Evolutionary conservation across 805 yeast genomes (phyloP), one percentile per base, ranked within the genome.

Genomic region (Zygosaccharomyces bailii): DNA sequence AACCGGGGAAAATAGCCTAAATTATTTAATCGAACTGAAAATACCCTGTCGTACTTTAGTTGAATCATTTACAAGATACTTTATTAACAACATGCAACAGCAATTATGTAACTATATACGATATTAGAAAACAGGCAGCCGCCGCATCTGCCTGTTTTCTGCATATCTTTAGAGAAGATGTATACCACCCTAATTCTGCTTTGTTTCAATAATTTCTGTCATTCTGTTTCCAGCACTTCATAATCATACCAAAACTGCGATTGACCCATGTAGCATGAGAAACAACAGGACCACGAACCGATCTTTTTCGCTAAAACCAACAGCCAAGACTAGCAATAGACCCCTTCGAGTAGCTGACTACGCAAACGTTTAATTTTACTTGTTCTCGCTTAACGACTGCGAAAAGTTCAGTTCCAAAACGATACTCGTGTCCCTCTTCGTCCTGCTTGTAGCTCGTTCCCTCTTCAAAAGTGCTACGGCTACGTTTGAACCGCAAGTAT

Each of bases 391-490:
- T 25, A 6, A 6, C 30, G 7, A 25, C 31, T 23, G 31, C 20
- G 39, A 35, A 35, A 35, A 35, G 29, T 35, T 31, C 30, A 35
- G n/a, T 2, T 16, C 18, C 17, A 13, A 35, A 27, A 35, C 25
- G 11, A 35, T 29, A 14, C 38, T 20, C 10, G 14, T 23, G 3
- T 35, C 27, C 3, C 19, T 35, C 19, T 35, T 31, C 21, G 11
- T 20, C 29, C 5, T 29, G 9, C 50, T 10, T 47, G 46, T 2
- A 44, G 44, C n/a, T 51, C 51, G 6, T 17, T 11, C 25, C 5
- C 5, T 16, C 2, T 34, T 34, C 16, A 19, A 1, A 14, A 35
- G 27, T 13, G 16, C 18, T 16, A 34, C 38, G 14, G 23, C 13
- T 11, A 34, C 38, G 2, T 25, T 20, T 11, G 27, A 34, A 34